A percentile compares a stretch with the other conserved stretches of the same genome.
Evolutionary conservation across 2,329 filamentous ascomycete genomes (phyloP).

Genomic region (Colletotrichum simmondsii): DNA sequence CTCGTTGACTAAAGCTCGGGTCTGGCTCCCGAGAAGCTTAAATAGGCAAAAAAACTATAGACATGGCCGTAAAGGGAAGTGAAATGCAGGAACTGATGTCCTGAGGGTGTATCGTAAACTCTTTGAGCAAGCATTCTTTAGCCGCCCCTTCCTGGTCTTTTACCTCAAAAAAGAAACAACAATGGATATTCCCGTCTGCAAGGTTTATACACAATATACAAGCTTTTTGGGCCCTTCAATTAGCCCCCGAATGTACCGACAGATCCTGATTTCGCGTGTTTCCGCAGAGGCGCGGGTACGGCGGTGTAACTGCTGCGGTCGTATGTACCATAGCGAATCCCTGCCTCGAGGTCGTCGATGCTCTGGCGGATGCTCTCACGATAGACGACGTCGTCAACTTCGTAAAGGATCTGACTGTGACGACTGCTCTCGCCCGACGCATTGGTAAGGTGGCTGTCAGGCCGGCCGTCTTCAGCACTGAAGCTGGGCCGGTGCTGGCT

Average conservation of each 20-base stretch:
- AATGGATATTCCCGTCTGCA: background rate
- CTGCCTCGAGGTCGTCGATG: slow-evolving; percentile 15
- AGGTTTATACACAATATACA: background rate
- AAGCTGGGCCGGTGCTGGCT: slow-evolving; percentile 10
- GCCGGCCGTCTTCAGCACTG: background rate
- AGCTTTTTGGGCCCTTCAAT: background rate
- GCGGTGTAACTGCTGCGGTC: background rate
- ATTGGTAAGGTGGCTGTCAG: background rate
- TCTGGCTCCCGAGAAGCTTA: slow-evolving; percentile 19
- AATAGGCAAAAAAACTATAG: slow-evolving; percentile 3
- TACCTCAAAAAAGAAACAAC: background rate
- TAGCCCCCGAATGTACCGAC: slow-evolving; percentile 22
- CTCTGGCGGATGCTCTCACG: slow-evolving; percentile 11
- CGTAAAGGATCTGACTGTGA: slow-evolving; percentile 18
- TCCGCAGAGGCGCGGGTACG: slow-evolving; percentile 4
- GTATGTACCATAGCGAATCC: background rate
- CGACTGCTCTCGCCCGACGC: slow-evolving; percentile 5
- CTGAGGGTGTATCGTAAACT: slow-evolving; percentile 24
- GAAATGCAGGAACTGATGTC: slow-evolving; percentile 15
- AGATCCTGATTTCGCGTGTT: slow-evolving; percentile 20
- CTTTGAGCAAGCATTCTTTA: background rate
- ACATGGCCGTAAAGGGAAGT: slow-evolving; percentile 16
- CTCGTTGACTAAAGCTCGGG: slow-evolving; percentile 12
- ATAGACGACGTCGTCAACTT: slow-evolving; percentile 11
- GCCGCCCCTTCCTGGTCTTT: slow-evolving; percentile 6